Percentiles rank a stretch among this genome's conserved stretches.
Conservation (phyloP, 2,329 filamentous ascomycete species). For the Colletotrichum lentis region DNA sequence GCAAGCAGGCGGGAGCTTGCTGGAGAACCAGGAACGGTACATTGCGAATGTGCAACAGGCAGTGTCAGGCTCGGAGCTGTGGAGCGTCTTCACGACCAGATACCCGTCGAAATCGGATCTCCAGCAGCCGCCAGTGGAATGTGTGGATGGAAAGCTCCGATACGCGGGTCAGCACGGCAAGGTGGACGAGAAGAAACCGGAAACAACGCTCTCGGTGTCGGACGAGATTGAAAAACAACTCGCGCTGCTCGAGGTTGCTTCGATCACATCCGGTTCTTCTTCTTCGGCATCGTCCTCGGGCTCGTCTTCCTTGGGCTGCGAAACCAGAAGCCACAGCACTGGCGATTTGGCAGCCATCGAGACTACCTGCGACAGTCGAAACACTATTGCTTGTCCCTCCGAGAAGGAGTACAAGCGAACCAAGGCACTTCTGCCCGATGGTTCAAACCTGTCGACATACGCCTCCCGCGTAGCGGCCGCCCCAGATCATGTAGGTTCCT, state of each 20-base stretch:
- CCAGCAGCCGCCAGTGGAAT: not conserved
- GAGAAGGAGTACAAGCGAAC: not conserved
- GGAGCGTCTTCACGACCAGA: slow-evolving; percentile 10
- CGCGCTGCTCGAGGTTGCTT: not conserved
- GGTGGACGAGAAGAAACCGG: too few species aligned
- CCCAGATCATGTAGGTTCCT: not conserved
- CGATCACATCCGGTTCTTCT: not conserved
- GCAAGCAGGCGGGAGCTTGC: not conserved
- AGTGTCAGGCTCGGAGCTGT: slow-evolving; percentile 9
- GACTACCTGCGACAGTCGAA: not conserved
- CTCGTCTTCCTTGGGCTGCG: not conserved
- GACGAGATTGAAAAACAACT: not conserved
- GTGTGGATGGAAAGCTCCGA: not conserved
- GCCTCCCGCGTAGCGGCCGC: not conserved
- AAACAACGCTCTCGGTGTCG: not conserved
- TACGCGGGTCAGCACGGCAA: not conserved
- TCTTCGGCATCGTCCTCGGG: not conserved
- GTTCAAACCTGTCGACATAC: not conserved
- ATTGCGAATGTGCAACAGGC: slow-evolving; percentile 7
- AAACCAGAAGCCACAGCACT: not conserved
- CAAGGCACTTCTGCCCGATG: not conserved
- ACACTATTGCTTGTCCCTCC: not conserved
- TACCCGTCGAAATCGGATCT: slow-evolving; percentile 14
- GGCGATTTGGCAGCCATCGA: not conserved
- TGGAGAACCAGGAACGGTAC: slow-evolving; percentile 1